Conservation (phyloP, 2,329 filamentous ascomycete genomes). For the Fusarium ambrosium region DNA sequence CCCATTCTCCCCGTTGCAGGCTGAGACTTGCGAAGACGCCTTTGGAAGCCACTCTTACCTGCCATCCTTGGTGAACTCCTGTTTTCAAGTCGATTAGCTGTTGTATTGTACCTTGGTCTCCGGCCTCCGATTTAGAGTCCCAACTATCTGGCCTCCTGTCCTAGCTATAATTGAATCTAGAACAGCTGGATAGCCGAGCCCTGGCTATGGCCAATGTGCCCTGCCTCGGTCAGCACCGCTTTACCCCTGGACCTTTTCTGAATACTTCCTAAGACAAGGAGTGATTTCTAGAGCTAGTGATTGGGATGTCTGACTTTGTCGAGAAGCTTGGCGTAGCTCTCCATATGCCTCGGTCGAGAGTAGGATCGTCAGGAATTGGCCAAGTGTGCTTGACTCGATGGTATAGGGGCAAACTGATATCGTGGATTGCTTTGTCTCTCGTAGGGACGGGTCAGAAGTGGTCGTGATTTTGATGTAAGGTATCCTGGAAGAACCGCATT, state of each 20-base stretch:
- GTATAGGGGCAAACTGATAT: neutral
- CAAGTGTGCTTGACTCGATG: neutral
- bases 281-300: neutral
- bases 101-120: neutral
- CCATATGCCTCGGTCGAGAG: neutral
- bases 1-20: neutral
- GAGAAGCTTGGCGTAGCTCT: neutral
- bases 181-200: neutral
- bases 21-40: neutral
- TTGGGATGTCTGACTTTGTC: neutral
- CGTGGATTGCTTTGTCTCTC: no score
- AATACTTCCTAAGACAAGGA: no score
- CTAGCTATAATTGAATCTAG: neutral
- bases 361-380: no score
- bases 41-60: neutral
- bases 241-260: neutral
- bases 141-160: neutral
- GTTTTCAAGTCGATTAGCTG: neutral
- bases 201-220: neutral
- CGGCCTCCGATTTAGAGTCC: neutral
- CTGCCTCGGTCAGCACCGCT: neutral
- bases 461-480: fast-evolving
- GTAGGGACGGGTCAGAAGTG: neutral
- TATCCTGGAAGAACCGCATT: neutral
- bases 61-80: neutral